These are phyloP conservation scores for barrel medic (Medicago truncatula) DNA, from an alignment of 306 rosid species.

Conservation along the genomic window DNA sequence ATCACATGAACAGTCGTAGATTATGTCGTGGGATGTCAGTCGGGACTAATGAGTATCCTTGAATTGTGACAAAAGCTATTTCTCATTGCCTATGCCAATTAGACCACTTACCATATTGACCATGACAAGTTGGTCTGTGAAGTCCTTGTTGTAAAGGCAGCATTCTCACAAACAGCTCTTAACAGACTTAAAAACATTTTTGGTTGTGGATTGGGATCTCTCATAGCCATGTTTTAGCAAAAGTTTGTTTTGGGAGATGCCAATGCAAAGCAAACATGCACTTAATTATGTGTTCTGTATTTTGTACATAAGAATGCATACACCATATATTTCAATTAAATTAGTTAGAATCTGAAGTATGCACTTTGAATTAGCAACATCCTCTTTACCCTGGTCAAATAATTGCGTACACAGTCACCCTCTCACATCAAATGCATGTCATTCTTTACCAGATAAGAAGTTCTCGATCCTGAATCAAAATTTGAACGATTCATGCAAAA, in stretches of 20 bases:
- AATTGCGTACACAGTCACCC: neutral
- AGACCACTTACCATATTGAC: no score
- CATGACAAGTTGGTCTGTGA: neutral
- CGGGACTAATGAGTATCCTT: no score
- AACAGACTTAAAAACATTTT: no score
- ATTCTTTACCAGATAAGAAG: neutral
- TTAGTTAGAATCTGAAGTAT: neutral
- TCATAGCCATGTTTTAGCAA: no score
- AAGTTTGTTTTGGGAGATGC: no score
- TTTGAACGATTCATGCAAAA: neutral
- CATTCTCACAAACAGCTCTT: no score
- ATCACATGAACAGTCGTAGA: no score
- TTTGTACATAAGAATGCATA: neutral
- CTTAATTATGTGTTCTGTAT: neutral
- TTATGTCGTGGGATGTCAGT: no score
- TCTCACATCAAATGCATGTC: neutral
- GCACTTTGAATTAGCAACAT: neutral
- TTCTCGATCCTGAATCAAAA: neutral
- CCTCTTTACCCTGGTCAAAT: neutral
- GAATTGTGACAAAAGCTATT: neutral
- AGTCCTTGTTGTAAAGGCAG: neutral
- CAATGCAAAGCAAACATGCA: neutral
- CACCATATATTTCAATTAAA: neutral
- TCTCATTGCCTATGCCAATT: neutral
- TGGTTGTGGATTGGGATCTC: no score